These are phyloP conservation scores for Ceratopteris richardii DNA, from an alignment of 75 land plant species.

Conservation along the genomic window DNA sequence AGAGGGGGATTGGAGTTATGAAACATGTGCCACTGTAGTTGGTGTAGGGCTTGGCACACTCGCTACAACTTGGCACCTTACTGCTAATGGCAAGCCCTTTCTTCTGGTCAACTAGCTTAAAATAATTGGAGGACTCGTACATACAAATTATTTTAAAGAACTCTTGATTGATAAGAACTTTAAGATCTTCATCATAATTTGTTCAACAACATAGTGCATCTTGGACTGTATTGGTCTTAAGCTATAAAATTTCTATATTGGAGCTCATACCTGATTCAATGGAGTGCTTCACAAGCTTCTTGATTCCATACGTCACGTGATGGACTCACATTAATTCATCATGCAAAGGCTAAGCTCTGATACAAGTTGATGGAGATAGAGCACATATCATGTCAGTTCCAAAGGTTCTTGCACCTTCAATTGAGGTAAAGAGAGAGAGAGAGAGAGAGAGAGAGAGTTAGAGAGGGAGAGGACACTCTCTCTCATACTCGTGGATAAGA, in stretches of 20 bases:
- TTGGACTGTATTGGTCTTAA: constrained; percentile 50
- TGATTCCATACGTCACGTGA: constrained; percentile 69
- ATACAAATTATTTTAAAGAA: constrained; percentile 67
- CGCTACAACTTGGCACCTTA: constrained; percentile 64
- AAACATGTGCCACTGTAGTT: constrained; percentile 53
- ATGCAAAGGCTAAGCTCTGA: constrained; percentile 25
- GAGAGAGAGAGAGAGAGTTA: too few relatives aligned
- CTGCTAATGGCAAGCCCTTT: constrained; percentile 40
- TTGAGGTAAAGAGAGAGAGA: too few relatives aligned
- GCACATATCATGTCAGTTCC: too few relatives aligned
- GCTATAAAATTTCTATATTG: constrained; percentile 74
- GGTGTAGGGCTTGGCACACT: constrained; percentile 91
- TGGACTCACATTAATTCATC: constrained; percentile 49
- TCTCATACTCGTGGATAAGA: too few relatives aligned
- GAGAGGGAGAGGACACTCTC: too few relatives aligned
- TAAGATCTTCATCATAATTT: constrained; percentile 91
- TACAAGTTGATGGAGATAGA: too few relatives aligned
- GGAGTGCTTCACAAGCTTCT: constrained; percentile 68
- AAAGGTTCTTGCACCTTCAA: too few relatives aligned
- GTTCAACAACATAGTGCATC: constrained; percentile 61
- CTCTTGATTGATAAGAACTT: constrained; percentile 88
- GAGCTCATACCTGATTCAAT: constrained; percentile 63
- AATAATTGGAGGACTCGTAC: constrained; percentile 92
- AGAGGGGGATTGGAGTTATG: not conserved
- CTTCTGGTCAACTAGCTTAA: constrained; percentile 73